phyloP scores from a whole-genome alignment of 2,329 filamentous ascomycete species.

The Thelonectria blattea region DNA sequence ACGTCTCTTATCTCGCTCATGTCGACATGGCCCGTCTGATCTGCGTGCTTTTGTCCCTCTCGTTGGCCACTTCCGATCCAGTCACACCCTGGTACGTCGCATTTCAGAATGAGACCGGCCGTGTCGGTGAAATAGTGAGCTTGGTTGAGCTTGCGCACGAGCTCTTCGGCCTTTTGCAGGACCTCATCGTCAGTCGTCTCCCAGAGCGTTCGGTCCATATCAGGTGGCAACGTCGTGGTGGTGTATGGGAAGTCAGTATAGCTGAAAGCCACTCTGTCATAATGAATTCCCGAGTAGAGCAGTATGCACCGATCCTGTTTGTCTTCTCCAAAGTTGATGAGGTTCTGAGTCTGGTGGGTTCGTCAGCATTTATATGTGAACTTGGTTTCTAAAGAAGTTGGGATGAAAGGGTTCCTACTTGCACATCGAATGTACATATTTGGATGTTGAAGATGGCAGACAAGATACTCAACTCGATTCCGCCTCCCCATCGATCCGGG shows the following conservation, averaged over 20 bases:
- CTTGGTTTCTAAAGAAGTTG: background rate
- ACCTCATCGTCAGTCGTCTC: conserved; percentile 65
- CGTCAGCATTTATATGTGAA: background rate
- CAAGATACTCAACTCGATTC: conserved; percentile 86
- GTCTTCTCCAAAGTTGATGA: conserved; percentile 76
- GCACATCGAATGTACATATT: conserved; percentile 83
- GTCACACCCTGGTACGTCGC: conserved; percentile 69
- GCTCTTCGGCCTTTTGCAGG: conserved; percentile 68
- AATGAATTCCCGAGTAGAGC: conserved; percentile 92
- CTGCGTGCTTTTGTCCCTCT: conserved; percentile 67
- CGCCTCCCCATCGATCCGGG: conserved; percentile 86
- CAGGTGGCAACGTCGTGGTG: conserved; percentile 65
- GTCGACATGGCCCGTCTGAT: conserved; percentile 63
- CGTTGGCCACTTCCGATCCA: conserved; percentile 71
- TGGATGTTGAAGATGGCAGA: conserved; percentile 85
- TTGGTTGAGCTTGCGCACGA: conserved; percentile 69
- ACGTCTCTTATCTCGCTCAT: conserved; percentile 76
- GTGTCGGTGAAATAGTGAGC: conserved; percentile 91
- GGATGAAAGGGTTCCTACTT: conserved; percentile 43
- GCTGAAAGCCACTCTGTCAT: conserved; percentile 84
- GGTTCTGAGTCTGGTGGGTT: conserved; percentile 39
- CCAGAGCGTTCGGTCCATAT: conserved; percentile 74
- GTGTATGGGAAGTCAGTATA: conserved; percentile 63
- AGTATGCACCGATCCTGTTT: conserved; percentile 74
- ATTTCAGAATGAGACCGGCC: conserved; percentile 76